Evolutionary conservation across 2,329 filamentous ascomycete species (phyloP).

Genomic region (Pseudonectria buxi): DNA sequence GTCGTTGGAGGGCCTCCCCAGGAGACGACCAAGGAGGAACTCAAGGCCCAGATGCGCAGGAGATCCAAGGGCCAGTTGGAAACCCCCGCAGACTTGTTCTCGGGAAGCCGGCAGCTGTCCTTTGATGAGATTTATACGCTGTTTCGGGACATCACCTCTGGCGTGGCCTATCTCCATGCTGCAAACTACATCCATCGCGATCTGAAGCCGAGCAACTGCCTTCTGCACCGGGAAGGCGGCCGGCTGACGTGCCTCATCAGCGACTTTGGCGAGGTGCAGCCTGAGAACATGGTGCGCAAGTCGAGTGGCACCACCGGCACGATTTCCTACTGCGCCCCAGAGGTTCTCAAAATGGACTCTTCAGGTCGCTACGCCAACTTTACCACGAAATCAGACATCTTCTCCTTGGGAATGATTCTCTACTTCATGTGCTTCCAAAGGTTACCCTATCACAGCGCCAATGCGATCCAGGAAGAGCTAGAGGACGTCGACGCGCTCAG

Average conservation of each 20-base stretch:
- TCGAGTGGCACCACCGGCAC: conserved; percentile 93
- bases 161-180: conserved; percentile 79
- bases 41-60: conserved; percentile 81
- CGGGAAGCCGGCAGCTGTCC: conserved; percentile 40
- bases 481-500: conserved; percentile 84
- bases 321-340: conserved; percentile 94
- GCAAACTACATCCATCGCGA: conserved; percentile 95
- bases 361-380: conserved; percentile 82
- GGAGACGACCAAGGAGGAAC: conserved; percentile 67
- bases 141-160: conserved; percentile 91
- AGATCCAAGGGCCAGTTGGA: conserved; percentile 73
- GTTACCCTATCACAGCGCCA: conserved; percentile 78
- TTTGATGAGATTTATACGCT: conserved; percentile 96
- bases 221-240: conserved; percentile 70
- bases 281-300: conserved; percentile 70
- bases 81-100: conserved; percentile 42
- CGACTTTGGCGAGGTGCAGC: conserved; percentile 95
- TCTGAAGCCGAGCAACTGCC: conserved; percentile 91
- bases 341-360: conserved; percentile 68
- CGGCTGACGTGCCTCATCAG: conserved; percentile 80
- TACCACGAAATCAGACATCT: conserved; percentile 96
- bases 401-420: conserved; percentile 95
- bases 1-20: conserved; percentile 63
- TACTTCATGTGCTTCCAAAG: conserved; percentile 96
- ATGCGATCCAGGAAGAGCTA: conserved; percentile 80